Evolutionary conservation across 139 green algal genomes (phyloP).

Genomic region (Micractinium sp.): DNA sequence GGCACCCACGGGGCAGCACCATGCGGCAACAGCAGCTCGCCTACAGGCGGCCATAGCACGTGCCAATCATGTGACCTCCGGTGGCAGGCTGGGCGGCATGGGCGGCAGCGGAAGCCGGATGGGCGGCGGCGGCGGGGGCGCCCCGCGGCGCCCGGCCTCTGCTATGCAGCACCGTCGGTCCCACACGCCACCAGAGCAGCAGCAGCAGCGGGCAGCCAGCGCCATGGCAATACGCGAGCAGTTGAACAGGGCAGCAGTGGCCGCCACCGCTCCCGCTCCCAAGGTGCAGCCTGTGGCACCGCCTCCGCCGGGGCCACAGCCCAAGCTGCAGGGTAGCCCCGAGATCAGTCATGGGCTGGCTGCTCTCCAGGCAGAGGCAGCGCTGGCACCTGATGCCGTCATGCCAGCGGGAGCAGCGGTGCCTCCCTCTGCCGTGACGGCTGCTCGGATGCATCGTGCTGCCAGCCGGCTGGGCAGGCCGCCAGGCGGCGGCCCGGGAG

Average conservation of each 20-base stretch:
- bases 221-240: slow-evolving; percentile 1
- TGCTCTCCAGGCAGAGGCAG: no score
- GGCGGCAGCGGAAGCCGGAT: background rate
- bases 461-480: background rate
- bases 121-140: background rate
- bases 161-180: slow-evolving; percentile 4
- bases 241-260: background rate
- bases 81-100: background rate
- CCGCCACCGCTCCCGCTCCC: no score
- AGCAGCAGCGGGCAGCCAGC: slow-evolving; percentile 10
- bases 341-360: no score
- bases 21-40: background rate
- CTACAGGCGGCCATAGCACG: background rate
- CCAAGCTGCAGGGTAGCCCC: background rate
- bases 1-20: background rate
- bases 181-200: background rate
- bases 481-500: background rate
- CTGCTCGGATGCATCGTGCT: background rate
- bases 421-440: no score
- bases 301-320: no score
- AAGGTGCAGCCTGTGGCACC: no score
- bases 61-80: background rate
- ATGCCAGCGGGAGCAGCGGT: no score
- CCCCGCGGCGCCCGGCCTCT: background rate
- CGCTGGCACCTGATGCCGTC: no score